phyloP scores from a whole-genome alignment of 495 filamentous ascomycete genomes.

The Xylaria curta region DNA sequence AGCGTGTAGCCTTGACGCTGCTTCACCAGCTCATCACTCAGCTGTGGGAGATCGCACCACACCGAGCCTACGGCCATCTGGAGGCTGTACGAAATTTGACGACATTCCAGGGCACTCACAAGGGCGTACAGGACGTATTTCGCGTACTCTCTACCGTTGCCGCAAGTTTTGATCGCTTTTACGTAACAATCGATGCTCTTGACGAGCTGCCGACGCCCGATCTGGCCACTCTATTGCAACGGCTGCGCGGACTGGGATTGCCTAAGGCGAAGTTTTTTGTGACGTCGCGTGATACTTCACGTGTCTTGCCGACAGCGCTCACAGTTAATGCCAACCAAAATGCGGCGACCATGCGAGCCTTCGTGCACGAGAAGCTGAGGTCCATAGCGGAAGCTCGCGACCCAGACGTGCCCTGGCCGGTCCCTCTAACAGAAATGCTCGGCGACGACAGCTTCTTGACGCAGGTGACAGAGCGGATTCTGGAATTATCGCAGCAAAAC shows the following conservation, averaged over 20 bases:
- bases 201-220: not conserved
- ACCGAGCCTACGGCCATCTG: not conserved
- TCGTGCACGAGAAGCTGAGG: not conserved
- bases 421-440: not conserved
- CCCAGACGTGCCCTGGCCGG: not conserved
- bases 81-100: not conserved
- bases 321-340: not conserved
- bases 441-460: not conserved
- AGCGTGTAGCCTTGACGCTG: not conserved
- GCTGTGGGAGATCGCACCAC: slow-evolving; percentile 1
- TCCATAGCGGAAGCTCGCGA: not conserved
- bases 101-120: not conserved
- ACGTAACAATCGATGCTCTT: not conserved
- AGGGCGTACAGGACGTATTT: not conserved
- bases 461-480: not conserved
- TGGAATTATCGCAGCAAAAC: not conserved
- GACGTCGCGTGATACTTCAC: not conserved
- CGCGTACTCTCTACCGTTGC: not conserved
- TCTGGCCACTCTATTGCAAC: not conserved
- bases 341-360: not conserved
- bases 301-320: not conserved
- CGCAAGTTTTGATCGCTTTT: not conserved
- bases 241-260: not conserved
- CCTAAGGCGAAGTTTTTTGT: not conserved
- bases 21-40: not conserved